A percentile compares a stretch with the other conserved stretches of the same genome.
Conservation (phyloP, 225 moss, liverwort and hornwort genomes). For the Pseudoscleropodium purum region DNA sequence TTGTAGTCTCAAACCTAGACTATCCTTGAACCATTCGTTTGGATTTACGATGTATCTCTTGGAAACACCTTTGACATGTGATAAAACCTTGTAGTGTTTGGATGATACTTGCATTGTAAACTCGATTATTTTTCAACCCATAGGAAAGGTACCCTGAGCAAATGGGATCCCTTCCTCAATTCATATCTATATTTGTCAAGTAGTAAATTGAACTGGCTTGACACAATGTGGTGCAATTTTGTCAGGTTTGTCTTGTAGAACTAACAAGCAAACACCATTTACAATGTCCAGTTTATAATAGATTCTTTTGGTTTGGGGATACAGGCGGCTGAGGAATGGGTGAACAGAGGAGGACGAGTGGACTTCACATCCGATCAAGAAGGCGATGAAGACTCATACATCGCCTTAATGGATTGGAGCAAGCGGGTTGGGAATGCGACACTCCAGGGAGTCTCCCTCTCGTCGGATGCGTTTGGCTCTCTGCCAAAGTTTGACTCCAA, state of each 20-base stretch:
- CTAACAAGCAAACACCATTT: too few relatives aligned
- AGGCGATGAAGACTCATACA: constrained; percentile 23
- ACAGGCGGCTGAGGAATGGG: constrained; percentile 82
- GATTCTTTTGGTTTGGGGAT: neutral
- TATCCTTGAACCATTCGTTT: neutral
- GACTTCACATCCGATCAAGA: constrained; percentile 86
- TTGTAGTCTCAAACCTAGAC: neutral
- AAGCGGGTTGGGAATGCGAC: constrained; percentile 26
- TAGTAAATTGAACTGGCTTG: neutral
- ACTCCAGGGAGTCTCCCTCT: constrained; percentile 49
- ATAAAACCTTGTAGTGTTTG: neutral
- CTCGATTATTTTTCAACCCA: neutral
- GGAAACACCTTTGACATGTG: neutral
- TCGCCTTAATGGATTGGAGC: constrained; percentile 63
- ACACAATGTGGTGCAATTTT: neutral
- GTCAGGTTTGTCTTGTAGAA: neutral
- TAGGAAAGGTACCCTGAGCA: neutral
- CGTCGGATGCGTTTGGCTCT: constrained; percentile 94
- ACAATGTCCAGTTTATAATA: neutral
- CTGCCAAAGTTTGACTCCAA: constrained; percentile 51
- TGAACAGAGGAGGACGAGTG: constrained; percentile 59
- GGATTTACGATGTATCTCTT: neutral
- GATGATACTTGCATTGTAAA: neutral
- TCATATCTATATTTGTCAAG: neutral
- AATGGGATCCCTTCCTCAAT: neutral